phyloP scores from a whole-genome alignment of 306 rosid genomes.

The Dalbergia cochinchinensis region DNA sequence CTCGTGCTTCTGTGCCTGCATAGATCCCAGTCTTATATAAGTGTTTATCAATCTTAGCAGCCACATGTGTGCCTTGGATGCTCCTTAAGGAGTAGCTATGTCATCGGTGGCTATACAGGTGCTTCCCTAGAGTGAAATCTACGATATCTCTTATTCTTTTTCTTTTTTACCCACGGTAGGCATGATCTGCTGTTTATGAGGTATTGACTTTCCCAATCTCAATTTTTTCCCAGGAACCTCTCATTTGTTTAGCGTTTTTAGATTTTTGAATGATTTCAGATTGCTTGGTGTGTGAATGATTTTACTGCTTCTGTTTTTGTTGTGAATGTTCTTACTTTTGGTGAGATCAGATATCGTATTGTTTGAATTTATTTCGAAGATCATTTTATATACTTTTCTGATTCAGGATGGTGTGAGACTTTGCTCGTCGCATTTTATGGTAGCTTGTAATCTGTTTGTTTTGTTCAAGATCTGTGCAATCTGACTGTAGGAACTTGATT shows the following conservation, averaged over 20 bases:
- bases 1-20: not conserved
- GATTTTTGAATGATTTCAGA: slow-evolving; percentile 34
- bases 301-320: slow-evolving; percentile 16
- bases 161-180: slow-evolving; percentile 8
- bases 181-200: slow-evolving; percentile 38
- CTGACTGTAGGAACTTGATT: slow-evolving; percentile 42
- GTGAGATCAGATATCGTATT: slow-evolving; percentile 27
- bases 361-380: slow-evolving; percentile 42
- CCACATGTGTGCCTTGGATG: slow-evolving; percentile 37
- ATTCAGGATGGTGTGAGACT: slow-evolving; percentile 43
- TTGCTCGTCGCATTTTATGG: slow-evolving; percentile 13
- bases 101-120: slow-evolving; percentile 26
- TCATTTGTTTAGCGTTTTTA: slow-evolving; percentile 27
- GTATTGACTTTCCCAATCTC: slow-evolving; percentile 30
- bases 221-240: slow-evolving; percentile 27
- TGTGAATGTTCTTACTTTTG: slow-evolving; percentile 37
- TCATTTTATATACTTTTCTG: slow-evolving; percentile 10
- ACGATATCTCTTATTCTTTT: not conserved
- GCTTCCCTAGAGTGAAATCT: slow-evolving; percentile 31
- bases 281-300: slow-evolving; percentile 27
- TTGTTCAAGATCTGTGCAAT: slow-evolving; percentile 38
- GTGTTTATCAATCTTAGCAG: slow-evolving; percentile 1
- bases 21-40: slow-evolving; percentile 16
- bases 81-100: slow-evolving; percentile 30
- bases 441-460: slow-evolving; percentile 35